phyloP scores from a whole-genome alignment of 768 basidiomycete genomes.

The Wakefieldia striispora region DNA sequence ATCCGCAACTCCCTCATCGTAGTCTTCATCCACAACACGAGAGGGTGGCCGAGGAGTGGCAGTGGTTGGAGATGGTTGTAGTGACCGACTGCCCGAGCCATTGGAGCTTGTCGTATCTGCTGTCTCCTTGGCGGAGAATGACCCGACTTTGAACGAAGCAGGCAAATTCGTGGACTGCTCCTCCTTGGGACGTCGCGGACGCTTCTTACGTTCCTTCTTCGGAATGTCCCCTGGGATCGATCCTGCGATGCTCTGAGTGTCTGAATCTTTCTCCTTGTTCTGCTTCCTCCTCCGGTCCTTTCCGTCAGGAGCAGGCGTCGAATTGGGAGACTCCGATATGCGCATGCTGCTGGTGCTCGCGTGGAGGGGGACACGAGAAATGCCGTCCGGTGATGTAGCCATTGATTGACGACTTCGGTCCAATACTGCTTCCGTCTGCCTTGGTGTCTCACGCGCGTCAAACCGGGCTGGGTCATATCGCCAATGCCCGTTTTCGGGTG shows the following conservation, averaged over 20 bases:
- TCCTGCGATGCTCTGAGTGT: constrained; percentile 32
- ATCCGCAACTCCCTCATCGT: constrained; percentile 90
- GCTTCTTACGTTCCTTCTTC: constrained; percentile 59
- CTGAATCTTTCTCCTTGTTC: constrained; percentile 49
- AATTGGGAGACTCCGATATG: constrained; percentile 61
- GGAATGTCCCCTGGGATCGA: constrained; percentile 38
- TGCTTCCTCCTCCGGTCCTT: constrained; percentile 47
- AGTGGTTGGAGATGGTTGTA: constrained; percentile 71
- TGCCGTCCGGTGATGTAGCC: constrained; percentile 46
- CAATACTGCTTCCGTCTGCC: constrained; percentile 27
- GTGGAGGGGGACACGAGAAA: constrained; percentile 29
- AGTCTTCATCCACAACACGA: constrained; percentile 85
- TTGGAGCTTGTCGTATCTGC: constrained; percentile 69
- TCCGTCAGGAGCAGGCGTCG: constrained; percentile 39
- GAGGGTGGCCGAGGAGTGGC: constrained; percentile 58
- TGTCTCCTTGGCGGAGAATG: constrained; percentile 40
- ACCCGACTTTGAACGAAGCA: constrained; percentile 33
- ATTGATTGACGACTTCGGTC: constrained; percentile 39
- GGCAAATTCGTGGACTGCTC: constrained; percentile 35
- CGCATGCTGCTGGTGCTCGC: constrained; percentile 35
- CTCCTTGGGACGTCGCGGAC: constrained; percentile 44
- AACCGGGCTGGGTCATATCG: constrained; percentile 64
- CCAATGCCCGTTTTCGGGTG: constrained; percentile 44
- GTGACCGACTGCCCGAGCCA: constrained; percentile 58
- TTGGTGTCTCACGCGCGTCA: constrained; percentile 43